Evolutionary conservation across 495 filamentous ascomycete species (phyloP).

Genomic region (Penicillium canescens): DNA sequence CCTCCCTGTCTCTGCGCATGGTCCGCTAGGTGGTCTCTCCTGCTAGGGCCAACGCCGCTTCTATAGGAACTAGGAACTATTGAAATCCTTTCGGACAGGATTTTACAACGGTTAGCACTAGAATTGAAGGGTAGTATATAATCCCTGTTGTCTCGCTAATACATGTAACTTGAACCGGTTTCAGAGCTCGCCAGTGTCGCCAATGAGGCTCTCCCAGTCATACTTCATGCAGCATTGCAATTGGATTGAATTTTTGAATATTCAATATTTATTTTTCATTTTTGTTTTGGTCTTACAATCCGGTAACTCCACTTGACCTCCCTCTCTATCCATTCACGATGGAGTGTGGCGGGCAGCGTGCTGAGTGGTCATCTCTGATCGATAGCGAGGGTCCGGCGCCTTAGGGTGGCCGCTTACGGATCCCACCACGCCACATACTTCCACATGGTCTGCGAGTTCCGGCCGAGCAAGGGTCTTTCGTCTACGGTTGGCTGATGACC

Average conservation of each 20-base stretch:
- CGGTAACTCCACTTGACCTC: constrained; percentile 13
- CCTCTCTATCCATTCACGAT: constrained; percentile 12
- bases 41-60: neutral
- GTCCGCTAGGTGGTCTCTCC: constrained; percentile 23
- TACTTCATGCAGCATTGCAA: neutral
- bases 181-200: constrained; percentile 13
- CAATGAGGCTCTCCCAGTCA: constrained; percentile 6
- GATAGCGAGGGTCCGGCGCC: constrained; percentile 19
- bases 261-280: neutral
- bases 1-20: constrained; percentile 12
- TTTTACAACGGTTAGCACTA: constrained; percentile 8
- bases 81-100: constrained; percentile 1
- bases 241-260: neutral
- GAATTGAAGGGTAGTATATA: too few relatives aligned
- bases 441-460: constrained; percentile 14
- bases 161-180: constrained; percentile 1
- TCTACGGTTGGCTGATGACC: constrained; percentile 1
- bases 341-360: constrained; percentile 23
- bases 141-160: too few relatives aligned
- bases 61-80: neutral
- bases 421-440: constrained; percentile 12
- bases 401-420: constrained; percentile 17
- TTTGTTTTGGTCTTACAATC: constrained; percentile 2
- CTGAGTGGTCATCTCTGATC: constrained; percentile 24
- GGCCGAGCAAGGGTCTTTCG: constrained; percentile 14